Evolutionary conservation across 2,329 filamentous ascomycete species (phyloP), one percentile per base, ranked within the genome.

Genomic region (Graphium sp.): DNA sequence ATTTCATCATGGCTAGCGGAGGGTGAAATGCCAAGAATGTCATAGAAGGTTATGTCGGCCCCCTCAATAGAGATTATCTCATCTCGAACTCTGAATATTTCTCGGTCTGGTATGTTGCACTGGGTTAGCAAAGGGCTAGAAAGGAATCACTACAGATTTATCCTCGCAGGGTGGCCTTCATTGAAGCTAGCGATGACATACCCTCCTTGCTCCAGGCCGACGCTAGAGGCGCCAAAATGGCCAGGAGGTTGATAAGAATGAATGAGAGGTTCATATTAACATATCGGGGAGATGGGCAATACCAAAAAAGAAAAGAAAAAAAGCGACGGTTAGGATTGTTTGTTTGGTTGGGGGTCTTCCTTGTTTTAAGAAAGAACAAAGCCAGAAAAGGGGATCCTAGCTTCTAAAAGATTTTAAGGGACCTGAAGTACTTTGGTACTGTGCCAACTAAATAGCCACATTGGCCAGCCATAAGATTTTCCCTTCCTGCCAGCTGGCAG

Each of bases 31-130:
- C 77, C 84, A 37, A 98, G 62, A 55, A 93, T 89, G 48, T 91
- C 76, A 68, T 98, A 98, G 56, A 98, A 98, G 41, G 81, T 89
- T 34, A 82, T 66, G 33, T 89, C 84, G 19, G 45, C 32, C 50
- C 94, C 83, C 50, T 94, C 81, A 38, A 73, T 60, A 24, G 70
- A 56, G 35, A 68, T 58, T 32, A 98, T 69, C 50, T 95, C 89
- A 56, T 94, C 84, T 46, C 77, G 77, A 36, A 98, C 66, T 42
- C 84, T 80, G 61, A 98, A 98, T 58, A 98, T 95, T 57, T 98
- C 89, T 48, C 91, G 83, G 56, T 98, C 89, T 91, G 44, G 23
- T 7, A 6, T 19, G 7, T 36, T 23, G 20, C 10, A 18, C 24
- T 31, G 18, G 14, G 17, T 24, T 18, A 13, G 7, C 18, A 17